Base-by-base conservation (phyloP, 768 basidiomycete species). In the Dendrothele bispora region DNA sequence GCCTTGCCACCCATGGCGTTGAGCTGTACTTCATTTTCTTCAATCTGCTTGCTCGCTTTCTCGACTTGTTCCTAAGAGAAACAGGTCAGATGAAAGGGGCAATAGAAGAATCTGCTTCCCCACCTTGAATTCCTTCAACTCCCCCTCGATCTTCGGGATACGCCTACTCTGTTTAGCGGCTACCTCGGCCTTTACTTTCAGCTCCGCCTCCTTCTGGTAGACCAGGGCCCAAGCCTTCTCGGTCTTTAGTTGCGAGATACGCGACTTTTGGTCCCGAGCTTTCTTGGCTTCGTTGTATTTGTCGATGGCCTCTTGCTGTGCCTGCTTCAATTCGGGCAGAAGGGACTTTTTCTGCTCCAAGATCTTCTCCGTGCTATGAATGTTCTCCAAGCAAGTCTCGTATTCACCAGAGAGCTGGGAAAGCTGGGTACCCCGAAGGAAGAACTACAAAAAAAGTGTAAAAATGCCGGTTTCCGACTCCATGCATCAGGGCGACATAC, bases 161-260 rank as follows among this genome's bases (percentile, higher is more conserved):
- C 67, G 68, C 20, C 63, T 61, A 48, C 70, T 60, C 1, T 63
- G 58, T 46, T 68, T 72, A 14, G 64, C 71, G n/a, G 70, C 62
- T 6, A 73, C 72, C 28, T 66, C 68, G 12, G 74, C 51, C 49
- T 78, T 73, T 25, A 52, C 50, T 21, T 64, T 60, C 59, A 82
- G 58, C 55, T 80, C 80, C 39, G 70, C 65, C 62, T 89, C 76
- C 61, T 94, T 93, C 7, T 68, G 67, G 12, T 72, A 74, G 18
- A 95, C 88, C 56, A 89, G 86, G 12, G 91, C 80, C 94, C 95
- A 97, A 3, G 91, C 92, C 17, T 90, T 66, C 64, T 94, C 88
- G 53, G 80, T 82, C 72, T 87, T 86, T 42, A 91, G 68, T 27
- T 84, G 82, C 28, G 85, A 80, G 3, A 74, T 78, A 62, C 80